phyloP scores from a whole-genome alignment of 148 eudicot species.

The Simmondsia chinensis region DNA sequence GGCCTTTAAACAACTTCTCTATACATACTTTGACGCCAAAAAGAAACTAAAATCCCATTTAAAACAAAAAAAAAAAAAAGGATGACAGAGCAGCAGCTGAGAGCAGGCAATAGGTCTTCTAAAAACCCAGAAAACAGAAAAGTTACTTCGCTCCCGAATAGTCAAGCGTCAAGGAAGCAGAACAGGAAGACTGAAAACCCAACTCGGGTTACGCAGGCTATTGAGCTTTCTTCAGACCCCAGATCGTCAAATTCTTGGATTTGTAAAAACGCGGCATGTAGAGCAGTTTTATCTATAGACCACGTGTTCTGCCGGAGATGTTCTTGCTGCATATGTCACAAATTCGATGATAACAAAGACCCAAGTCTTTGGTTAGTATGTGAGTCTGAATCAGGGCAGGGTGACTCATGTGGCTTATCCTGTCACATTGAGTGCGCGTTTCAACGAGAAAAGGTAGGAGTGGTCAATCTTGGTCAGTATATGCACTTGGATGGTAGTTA shows the following conservation, averaged over 20 bases:
- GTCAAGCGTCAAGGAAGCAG: slow-evolving; percentile 21
- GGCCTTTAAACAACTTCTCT: slow-evolving; percentile 17
- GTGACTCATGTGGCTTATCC: slow-evolving; percentile 35
- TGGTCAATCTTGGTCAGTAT: slow-evolving; percentile 19
- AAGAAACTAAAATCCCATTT: slow-evolving; percentile 18
- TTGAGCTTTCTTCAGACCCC: slow-evolving; percentile 13
- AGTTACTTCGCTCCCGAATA: slow-evolving; percentile 14
- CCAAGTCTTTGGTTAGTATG: slow-evolving; percentile 57
- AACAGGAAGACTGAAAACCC: slow-evolving; percentile 33
- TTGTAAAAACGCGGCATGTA: slow-evolving; percentile 63
- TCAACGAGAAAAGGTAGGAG: slow-evolving; percentile 31
- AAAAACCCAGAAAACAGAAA: slow-evolving; percentile 24
- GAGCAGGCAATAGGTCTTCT: slow-evolving; percentile 14
- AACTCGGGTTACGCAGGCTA: slow-evolving; percentile 10
- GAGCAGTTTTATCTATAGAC: slow-evolving; percentile 25
- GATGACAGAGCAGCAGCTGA: slow-evolving; percentile 29
- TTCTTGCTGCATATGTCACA: slow-evolving; percentile 49
- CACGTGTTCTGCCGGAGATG: slow-evolving; percentile 53
- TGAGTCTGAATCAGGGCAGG: slow-evolving; percentile 25
- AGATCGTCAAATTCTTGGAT: slow-evolving; percentile 28
- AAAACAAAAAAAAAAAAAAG: slow-evolving; percentile 17
- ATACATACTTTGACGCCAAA: slow-evolving; percentile 12
- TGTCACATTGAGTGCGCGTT: slow-evolving; percentile 51
- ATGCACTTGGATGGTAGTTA: slow-evolving; percentile 39
- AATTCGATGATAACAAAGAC: slow-evolving; percentile 57